Base-by-base conservation (phyloP, 2,329 filamentous ascomycete genomes). In the Alternaria postmessia region DNA sequence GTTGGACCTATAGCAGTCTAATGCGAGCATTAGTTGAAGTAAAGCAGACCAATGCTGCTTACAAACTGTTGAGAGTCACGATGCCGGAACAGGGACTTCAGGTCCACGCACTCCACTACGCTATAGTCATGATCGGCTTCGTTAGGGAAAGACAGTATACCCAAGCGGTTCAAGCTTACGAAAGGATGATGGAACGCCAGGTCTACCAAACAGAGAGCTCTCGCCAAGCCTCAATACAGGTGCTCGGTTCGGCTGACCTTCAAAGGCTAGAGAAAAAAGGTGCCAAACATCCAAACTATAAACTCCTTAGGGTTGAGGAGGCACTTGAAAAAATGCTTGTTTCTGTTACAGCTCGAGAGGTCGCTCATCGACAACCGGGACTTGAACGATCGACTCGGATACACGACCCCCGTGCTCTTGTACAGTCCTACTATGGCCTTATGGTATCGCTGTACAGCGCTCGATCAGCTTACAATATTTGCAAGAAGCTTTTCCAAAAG, bases 1-100 rank as follows among this genome's bases (percentile, higher is more conserved):
- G 75, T 4, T 82, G 84, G 74, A 89, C 88, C 2, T 90, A 89
- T 70, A 83, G 82, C 46, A 85, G 87, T 49, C 75, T 90, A 41
- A 88, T 91, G 82, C 83, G 86, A 54, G 81, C 82, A 28, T 75
- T 91, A 49, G 79, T 82, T 8, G 78, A 85, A 57, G 75, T 83
- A 47, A 81, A 82, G 51, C 83, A 85, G 63, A 84, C 87, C 7
- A 80, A 84, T 62, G 81, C 83, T 48, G 88, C 89, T 3, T 83
- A 81, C 58, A 82, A 82, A 47, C 83, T 91, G 36, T 53, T 83
- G 56, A 83, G 66, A 65, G 78, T 75, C 62, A 85, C 80, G 70
- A 87, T 85, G 81, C 84, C 74, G 63, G 74, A 78, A 64, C 81
- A 80, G 62, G 81, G 75, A 70, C 78, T 83, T 60, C 71, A 68